Percentiles rank a stretch among this genome's conserved stretches.
Conservation (phyloP, 768 basidiomycete genomes). For the Termitomyces bulborhizus region DNA sequence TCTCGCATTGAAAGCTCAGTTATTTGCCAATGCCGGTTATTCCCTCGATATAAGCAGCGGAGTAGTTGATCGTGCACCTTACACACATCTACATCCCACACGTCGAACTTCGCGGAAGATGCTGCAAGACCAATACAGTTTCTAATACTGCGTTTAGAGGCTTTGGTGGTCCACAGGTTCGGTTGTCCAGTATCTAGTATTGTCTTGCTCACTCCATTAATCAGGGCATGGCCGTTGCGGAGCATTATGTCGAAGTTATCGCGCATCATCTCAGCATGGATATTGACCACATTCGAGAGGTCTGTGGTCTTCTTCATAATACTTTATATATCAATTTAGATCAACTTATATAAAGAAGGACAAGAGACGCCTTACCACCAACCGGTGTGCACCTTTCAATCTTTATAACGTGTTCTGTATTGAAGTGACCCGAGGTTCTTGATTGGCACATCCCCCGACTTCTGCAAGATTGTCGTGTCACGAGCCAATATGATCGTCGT, state of each 20-base stretch:
- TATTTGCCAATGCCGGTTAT: too few relatives aligned
- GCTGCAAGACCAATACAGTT: constrained; percentile 13
- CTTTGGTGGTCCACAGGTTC: constrained; percentile 12
- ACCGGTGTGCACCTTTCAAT: not conserved
- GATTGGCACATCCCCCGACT: constrained; percentile 15
- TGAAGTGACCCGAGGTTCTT: constrained; percentile 5
- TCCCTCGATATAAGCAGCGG: too few relatives aligned
- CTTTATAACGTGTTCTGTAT: not conserved
- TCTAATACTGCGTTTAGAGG: constrained; percentile 14
- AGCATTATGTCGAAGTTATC: constrained; percentile 11
- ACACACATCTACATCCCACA: constrained; percentile 14
- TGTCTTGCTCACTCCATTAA: not conserved
- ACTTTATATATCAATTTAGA: not conserved
- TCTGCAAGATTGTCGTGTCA: constrained; percentile 11
- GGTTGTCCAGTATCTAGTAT: not conserved
- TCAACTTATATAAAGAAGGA: constrained; percentile 14
- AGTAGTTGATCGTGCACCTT: too few relatives aligned
- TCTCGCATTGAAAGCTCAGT: too few relatives aligned
- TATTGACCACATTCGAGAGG: constrained; percentile 12
- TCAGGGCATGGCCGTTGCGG: constrained; percentile 11
- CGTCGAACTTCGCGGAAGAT: constrained; percentile 8
- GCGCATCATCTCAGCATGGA: constrained; percentile 10
- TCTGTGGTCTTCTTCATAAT: not conserved
- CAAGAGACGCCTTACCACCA: constrained; percentile 15
- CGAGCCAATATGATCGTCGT: constrained; percentile 11